Evolutionary conservation across 2,329 filamentous ascomycete species (phyloP).

Genomic region (Penicillium sp.): DNA sequence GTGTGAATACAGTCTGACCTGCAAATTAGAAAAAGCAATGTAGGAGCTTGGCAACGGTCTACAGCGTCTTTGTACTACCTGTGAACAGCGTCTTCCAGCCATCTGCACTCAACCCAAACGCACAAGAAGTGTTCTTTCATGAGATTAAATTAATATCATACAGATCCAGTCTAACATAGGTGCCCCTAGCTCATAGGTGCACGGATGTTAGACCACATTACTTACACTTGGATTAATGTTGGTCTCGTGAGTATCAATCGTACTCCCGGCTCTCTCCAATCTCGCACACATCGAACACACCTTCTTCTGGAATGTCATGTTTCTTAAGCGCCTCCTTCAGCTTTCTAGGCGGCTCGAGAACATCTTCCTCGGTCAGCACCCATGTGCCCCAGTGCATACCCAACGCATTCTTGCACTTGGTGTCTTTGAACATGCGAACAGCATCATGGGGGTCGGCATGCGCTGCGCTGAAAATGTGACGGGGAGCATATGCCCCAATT

Average conservation of each 20-base stretch:
- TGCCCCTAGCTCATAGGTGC: too few species aligned
- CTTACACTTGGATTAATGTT: not conserved
- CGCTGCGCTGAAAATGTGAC: constrained; percentile 72
- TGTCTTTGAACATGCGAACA: constrained; percentile 87
- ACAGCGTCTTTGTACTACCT: too few species aligned
- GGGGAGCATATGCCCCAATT: constrained; percentile 78
- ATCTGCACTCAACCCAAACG: too few species aligned
- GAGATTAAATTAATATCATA: too few species aligned
- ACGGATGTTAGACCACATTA: too few species aligned
- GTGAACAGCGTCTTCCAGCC: too few species aligned
- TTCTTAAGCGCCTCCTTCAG: constrained; percentile 71
- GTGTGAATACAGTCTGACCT: too few species aligned
- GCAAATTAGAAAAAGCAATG: too few species aligned
- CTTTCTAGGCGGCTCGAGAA: constrained; percentile 76
- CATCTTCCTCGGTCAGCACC: constrained; percentile 82
- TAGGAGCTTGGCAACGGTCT: too few species aligned
- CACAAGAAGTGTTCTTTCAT: too few species aligned
- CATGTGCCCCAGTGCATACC: constrained; percentile 93
- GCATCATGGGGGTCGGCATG: constrained; percentile 86
- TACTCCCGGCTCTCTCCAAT: constrained; percentile 81
- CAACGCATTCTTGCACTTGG: constrained; percentile 73
- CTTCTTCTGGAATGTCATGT: constrained; percentile 68
- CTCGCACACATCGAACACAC: constrained; percentile 78
- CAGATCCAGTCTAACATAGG: too few species aligned
- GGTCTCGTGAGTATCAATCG: constrained; percentile 36